These are phyloP conservation scores for Mucor racemosus DNA, from an alignment of 371 early-diverging fungal genomes.

Conservation along the genomic window DNA sequence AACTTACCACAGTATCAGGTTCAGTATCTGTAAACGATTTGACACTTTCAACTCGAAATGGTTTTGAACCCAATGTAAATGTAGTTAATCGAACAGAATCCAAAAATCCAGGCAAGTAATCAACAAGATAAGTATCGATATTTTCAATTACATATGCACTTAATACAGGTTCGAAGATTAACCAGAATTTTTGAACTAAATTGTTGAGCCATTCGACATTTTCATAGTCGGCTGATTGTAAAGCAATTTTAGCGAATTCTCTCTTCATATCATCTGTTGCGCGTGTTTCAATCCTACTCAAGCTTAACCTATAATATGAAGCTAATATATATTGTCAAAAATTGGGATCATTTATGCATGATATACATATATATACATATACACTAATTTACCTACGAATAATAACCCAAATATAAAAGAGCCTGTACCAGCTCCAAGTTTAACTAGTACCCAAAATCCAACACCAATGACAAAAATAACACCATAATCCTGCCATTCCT, in stretches of 20 bases:
- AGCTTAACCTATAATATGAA: constrained; percentile 71
- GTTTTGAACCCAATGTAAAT: constrained; percentile 96
- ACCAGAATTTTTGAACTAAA: constrained; percentile 87
- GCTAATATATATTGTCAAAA: constrained; percentile 29
- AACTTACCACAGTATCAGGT: constrained; percentile 78
- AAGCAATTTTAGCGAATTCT: constrained; percentile 50
- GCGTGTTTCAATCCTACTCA: constrained; percentile 63
- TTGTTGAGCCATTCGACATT: constrained; percentile 97
- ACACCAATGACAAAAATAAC: constrained; percentile 40
- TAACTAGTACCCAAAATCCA: constrained; percentile 35
- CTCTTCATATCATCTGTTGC: constrained; percentile 75
- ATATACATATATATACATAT: background rate
- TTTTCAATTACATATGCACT: constrained; percentile 77
- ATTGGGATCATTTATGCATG: background rate
- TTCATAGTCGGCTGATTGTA: constrained; percentile 68
- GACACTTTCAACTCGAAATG: constrained; percentile 91
- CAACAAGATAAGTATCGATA: constrained; percentile 75
- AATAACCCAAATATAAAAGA: constrained; percentile 44
- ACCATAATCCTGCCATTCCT: constrained; percentile 46
- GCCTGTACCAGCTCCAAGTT: constrained; percentile 49
- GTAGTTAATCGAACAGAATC: constrained; percentile 89
- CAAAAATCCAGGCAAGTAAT: constrained; percentile 86
- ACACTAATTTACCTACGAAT: constrained; percentile 47
- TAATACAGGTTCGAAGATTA: constrained; percentile 92
- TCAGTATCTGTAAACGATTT: constrained; percentile 76